Evolutionary conservation across 768 basidiomycete species (phyloP).

Genomic region (Bullera alba): DNA sequence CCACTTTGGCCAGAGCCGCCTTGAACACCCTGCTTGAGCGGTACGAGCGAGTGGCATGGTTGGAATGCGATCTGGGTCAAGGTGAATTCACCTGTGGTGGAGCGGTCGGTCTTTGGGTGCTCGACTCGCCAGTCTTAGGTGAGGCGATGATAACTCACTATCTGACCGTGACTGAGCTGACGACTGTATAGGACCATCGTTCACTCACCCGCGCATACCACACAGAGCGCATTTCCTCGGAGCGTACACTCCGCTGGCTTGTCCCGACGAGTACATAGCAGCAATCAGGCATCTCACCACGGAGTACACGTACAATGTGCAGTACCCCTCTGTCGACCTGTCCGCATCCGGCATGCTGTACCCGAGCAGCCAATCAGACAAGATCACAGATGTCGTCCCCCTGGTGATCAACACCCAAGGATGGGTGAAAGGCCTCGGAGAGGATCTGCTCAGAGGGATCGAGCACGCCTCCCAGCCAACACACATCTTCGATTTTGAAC

Average conservation of each 20-base stretch:
- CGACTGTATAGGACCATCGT: conserved; percentile 71
- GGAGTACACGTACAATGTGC: conserved; percentile 56
- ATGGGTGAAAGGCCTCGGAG: conserved; percentile 90
- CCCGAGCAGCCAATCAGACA: conserved; percentile 17
- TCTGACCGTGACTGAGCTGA: not conserved
- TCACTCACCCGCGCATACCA: conserved; percentile 71
- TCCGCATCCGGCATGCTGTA: conserved; percentile 22
- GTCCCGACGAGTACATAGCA: conserved; percentile 67
- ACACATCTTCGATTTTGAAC: conserved; percentile 51
- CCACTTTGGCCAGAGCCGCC: conserved; percentile 69
- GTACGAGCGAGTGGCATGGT: conserved; percentile 73
- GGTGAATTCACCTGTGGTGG: conserved; percentile 87
- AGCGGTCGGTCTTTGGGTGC: conserved; percentile 68
- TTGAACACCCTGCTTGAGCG: conserved; percentile 59
- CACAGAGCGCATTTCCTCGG: conserved; percentile 75
- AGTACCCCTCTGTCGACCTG: conserved; percentile 43
- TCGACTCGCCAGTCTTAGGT: conserved; percentile 70
- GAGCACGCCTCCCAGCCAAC: conserved; percentile 61
- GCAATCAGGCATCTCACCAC: conserved; percentile 59
- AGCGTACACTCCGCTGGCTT: conserved; percentile 64
- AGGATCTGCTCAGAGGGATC: conserved; percentile 65
- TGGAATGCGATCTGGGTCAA: conserved; percentile 91
- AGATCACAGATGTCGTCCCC: conserved; percentile 60
- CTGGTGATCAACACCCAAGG: conserved; percentile 94
- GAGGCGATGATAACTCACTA: conserved; percentile 13